A percentile compares a stretch with the other conserved stretches of the same genome.
Evolutionary conservation across 2,329 filamentous ascomycete genomes (phyloP).

Genomic region (Neurospora crassa): DNA sequence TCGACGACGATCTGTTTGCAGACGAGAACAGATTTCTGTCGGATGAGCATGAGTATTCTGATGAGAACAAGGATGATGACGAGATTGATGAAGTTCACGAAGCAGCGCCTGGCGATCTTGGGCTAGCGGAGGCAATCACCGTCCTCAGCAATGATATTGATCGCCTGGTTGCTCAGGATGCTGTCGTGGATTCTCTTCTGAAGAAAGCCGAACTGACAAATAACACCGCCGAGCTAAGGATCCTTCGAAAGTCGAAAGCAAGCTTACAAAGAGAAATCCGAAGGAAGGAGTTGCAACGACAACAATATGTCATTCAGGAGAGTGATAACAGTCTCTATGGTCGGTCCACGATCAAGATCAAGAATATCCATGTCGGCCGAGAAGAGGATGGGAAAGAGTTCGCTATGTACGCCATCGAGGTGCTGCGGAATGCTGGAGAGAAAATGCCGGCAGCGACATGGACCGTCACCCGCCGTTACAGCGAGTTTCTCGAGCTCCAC

Average conservation of each 20-base stretch:
- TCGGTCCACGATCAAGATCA: slow-evolving; percentile 80
- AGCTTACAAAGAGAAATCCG: slow-evolving; percentile 88
- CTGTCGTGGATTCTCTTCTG: slow-evolving; percentile 82
- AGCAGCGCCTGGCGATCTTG: slow-evolving; percentile 88
- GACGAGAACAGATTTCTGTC: slow-evolving; percentile 80
- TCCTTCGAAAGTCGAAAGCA: slow-evolving; percentile 85
- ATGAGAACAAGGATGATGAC: slow-evolving; percentile 46
- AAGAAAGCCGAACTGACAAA: slow-evolving; percentile 95
- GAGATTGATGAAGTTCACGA: slow-evolving; percentile 81
- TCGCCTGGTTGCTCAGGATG: slow-evolving; percentile 76
- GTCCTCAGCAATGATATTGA: slow-evolving; percentile 85
- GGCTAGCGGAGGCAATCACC: slow-evolving; percentile 85
- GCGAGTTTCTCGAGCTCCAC: slow-evolving; percentile 93
- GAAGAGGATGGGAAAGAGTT: slow-evolving; percentile 92
- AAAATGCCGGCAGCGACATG: slow-evolving; percentile 95
- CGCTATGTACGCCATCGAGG: slow-evolving; percentile 87
- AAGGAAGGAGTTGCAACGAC: slow-evolving; percentile 87
- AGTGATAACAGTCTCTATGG: slow-evolving; percentile 96
- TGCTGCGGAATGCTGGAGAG: slow-evolving; percentile 80
- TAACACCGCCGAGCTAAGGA: slow-evolving; percentile 86
- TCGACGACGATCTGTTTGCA: slow-evolving; percentile 84
- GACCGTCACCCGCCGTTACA: slow-evolving; percentile 87
- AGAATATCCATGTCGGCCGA: slow-evolving; percentile 82
- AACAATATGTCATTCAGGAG: slow-evolving; percentile 95
- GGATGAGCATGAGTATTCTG: slow-evolving; percentile 72